Base-by-base conservation (phyloP, 352 stramenopile species). In the Globisporangium mamillatum region DNA sequence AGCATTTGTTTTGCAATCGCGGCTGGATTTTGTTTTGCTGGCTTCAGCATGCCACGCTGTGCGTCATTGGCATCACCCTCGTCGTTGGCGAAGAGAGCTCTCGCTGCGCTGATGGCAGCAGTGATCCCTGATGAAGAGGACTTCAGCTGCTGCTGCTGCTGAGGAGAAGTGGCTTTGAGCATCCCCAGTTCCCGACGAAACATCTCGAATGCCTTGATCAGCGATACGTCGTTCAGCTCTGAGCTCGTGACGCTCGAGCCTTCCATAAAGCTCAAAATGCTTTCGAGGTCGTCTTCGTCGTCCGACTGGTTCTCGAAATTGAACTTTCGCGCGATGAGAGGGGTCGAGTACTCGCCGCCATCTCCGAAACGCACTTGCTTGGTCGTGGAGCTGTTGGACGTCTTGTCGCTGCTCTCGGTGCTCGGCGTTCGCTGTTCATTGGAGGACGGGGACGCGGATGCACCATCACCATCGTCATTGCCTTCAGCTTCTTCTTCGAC, bases 321-420 rank as follows among this genome's bases (percentile, higher is more conserved):
- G 60, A 92, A 82, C 60, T 80, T 88, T 41, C 79, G 78, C 53
- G 75, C 77, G 59, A 92, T 74, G 36, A 89, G 55, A 0, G 81
- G 83, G 6, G 81, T 90, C n/a, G 80, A 71, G 60, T 84, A 88
- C 29, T 83, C 79, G 4, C 14, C 34, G 6, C 25, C 48, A 2
- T 75, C 55, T 16, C 74, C 70, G 57, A 91, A 90, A 34, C 73
- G 81, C 48, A 91, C 83, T 38, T 88, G 77, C 60, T 91, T 89
- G 5, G 72, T 70, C 9, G 70, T 44, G 14, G 54, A 60, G 27
- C 54, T 60, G 16, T n/a, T 63, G 7, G 64, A 46, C 32, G 69
- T 78, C 59, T 85, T 84, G 68, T 84, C 71, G 27, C 82, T 81
- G 48, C 72, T 84, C n/a, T 78, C 77, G 8, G 80, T 88, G 20